phyloP scores from a whole-genome alignment of 192 early-diverging fungal species.

The Mycoemilia scoparia region DNA sequence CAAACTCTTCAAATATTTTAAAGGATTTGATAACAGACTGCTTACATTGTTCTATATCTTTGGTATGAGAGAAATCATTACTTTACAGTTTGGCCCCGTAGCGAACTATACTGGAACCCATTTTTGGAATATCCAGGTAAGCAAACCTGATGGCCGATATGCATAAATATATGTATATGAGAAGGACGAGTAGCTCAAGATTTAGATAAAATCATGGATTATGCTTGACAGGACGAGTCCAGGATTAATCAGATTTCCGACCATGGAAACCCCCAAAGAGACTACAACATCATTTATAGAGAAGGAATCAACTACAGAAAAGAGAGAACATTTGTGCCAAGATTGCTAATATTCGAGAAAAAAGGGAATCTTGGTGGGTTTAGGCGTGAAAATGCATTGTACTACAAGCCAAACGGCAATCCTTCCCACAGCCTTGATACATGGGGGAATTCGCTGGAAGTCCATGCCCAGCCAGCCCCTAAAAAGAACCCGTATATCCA shows the following conservation, averaged over 20 bases:
- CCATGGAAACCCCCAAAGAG: constrained; percentile 24
- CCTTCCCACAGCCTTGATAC: not conserved
- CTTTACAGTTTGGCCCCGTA: constrained; percentile 73
- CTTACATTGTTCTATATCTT: no score
- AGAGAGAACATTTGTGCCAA: constrained; percentile 46
- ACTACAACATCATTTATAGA: constrained; percentile 42
- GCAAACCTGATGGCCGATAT: no score
- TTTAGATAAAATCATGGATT: no score
- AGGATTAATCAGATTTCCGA: constrained; percentile 25
- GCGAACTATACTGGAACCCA: constrained; percentile 82
- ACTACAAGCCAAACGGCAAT: no score
- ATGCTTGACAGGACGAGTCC: constrained; percentile 18
- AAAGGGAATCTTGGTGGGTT: constrained; percentile 36
- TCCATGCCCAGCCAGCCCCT: constrained; percentile 9
- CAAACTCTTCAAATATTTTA: no score
- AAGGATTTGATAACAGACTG: no score
- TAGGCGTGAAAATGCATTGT: not conserved
- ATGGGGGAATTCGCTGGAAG: constrained; percentile 15
- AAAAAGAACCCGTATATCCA: not conserved
- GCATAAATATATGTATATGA: no score
- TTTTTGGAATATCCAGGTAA: constrained; percentile 87
- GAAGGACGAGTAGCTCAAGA: no score
- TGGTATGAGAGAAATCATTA: constrained; percentile 87
- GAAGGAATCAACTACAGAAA: constrained; percentile 25
- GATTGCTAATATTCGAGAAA: constrained; percentile 62